phyloP scores from a whole-genome alignment of 495 filamentous ascomycete species.

The Aspergillus steynii region DNA sequence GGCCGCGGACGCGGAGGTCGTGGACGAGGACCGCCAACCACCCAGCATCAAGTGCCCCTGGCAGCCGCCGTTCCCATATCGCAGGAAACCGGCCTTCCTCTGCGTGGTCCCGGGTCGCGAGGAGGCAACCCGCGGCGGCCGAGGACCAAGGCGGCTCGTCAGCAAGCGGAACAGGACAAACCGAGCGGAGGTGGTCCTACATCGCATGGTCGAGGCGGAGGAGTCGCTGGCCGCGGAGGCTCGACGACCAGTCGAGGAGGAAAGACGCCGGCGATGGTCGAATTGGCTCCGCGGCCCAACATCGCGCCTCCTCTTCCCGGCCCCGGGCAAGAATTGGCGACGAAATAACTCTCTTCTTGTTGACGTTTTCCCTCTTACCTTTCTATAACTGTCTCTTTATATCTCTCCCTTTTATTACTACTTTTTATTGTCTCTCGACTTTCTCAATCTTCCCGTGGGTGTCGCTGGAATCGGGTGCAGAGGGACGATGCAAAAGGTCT shows the following conservation, averaged over 20 bases:
- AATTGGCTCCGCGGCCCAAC: slow-evolving; percentile 28
- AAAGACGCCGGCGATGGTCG: slow-evolving; percentile 33
- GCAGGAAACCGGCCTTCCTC: slow-evolving; percentile 47
- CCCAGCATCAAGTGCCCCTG: slow-evolving; percentile 40
- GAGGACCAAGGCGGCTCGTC: slow-evolving; percentile 72
- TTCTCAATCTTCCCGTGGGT: slow-evolving; percentile 1
- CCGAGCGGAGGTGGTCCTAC: slow-evolving; percentile 34
- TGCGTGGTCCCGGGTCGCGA: slow-evolving; percentile 74
- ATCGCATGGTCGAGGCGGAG: slow-evolving; percentile 33
- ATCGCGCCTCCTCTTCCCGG: slow-evolving; percentile 27
- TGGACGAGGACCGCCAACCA: slow-evolving; percentile 40
- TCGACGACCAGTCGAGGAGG: slow-evolving; percentile 31
- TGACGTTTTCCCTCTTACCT: background rate
- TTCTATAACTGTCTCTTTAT: background rate
- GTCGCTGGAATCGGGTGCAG: slow-evolving; percentile 4
- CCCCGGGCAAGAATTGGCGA: slow-evolving; percentile 32
- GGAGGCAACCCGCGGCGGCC: slow-evolving; percentile 82
- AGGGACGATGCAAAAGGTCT: background rate
- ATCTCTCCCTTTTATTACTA: background rate
- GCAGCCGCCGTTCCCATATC: slow-evolving; percentile 43
- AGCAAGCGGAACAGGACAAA: slow-evolving; percentile 68
- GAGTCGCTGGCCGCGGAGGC: slow-evolving; percentile 33
- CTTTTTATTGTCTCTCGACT: background rate
- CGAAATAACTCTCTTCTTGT: slow-evolving; percentile 23
- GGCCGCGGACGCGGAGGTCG: slow-evolving; percentile 66